phyloP scores from a whole-genome alignment of 106 monocot species.

The Allium cepa region DNA sequence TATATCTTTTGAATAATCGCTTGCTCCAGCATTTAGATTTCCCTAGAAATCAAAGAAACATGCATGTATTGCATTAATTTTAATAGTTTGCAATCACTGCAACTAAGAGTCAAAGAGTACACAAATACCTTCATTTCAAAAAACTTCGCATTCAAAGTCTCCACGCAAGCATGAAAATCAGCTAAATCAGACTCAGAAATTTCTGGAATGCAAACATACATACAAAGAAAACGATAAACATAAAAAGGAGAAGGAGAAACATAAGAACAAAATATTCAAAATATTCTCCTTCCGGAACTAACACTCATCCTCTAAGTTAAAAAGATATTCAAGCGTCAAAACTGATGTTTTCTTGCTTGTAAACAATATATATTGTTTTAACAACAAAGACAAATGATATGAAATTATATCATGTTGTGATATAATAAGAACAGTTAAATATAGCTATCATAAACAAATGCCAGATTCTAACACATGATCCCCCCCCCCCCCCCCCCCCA shows the following conservation, averaged over 20 bases:
- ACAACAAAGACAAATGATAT: too few relatives aligned
- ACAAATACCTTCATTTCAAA: constrained; percentile 27
- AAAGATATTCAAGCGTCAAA: too few relatives aligned
- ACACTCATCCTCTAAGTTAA: too few relatives aligned
- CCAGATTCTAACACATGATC: too few relatives aligned
- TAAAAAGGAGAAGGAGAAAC: background rate
- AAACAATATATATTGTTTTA: too few relatives aligned
- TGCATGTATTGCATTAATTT: background rate
- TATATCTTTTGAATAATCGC: constrained; percentile 10
- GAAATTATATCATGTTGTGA: too few relatives aligned
- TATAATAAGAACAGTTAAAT: too few relatives aligned
- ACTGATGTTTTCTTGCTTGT: too few relatives aligned
- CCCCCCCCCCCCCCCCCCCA: too few relatives aligned
- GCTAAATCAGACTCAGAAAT: constrained; percentile 38
- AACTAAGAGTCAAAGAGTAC: background rate
- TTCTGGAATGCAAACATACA: constrained; percentile 15
- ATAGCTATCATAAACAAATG: too few relatives aligned
- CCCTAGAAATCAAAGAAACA: constrained; percentile 12
- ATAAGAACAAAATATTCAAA: background rate
- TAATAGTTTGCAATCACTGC: background rate
- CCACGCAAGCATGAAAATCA: constrained; percentile 34
- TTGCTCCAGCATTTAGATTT: constrained; percentile 16
- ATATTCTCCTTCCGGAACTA: too few relatives aligned
- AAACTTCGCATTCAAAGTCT: constrained; percentile 17
- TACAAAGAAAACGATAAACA: background rate